phyloP scores from a whole-genome alignment of 768 basidiomycete species.

The Mycena kentingensis region DNA sequence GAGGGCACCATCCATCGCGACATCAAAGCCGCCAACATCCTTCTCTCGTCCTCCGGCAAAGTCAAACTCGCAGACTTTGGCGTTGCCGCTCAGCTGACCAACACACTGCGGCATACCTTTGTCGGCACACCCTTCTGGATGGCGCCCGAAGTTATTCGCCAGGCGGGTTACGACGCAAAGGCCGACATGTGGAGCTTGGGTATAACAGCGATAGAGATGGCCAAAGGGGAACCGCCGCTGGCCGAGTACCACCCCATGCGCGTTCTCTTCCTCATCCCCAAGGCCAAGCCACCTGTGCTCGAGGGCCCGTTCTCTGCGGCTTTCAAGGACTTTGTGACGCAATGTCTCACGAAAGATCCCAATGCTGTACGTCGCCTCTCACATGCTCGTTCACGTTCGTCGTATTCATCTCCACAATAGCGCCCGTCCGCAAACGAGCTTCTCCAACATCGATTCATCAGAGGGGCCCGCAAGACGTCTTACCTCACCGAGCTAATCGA shows the following conservation, averaged over 20 bases:
- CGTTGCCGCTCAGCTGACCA: slow-evolving; percentile 95
- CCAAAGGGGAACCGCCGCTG: slow-evolving; percentile 93
- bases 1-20: slow-evolving; percentile 98
- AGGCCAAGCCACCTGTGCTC: slow-evolving; percentile 88
- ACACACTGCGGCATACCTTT: slow-evolving; percentile 92
- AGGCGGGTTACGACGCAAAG: slow-evolving; percentile 93
- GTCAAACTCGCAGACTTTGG: slow-evolving; percentile 99
- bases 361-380: slow-evolving; percentile 51
- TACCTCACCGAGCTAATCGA: slow-evolving; percentile 88
- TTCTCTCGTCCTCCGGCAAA: slow-evolving; percentile 86
- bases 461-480: slow-evolving; percentile 77
- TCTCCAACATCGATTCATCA: slow-evolving; percentile 92
- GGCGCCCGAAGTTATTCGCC: slow-evolving; percentile 98
- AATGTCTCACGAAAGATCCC: slow-evolving; percentile 94
- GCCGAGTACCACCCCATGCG: slow-evolving; percentile 99
- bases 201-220: slow-evolving; percentile 98
- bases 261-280: slow-evolving; percentile 96
- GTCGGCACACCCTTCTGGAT: slow-evolving; percentile 98
- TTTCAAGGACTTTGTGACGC: slow-evolving; percentile 91
- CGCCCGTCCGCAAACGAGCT: slow-evolving; percentile 91
- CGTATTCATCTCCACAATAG: slow-evolving; percentile 49
- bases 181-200: slow-evolving; percentile 99
- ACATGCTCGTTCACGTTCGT: slow-evolving; percentile 12
- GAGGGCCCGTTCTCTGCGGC: slow-evolving; percentile 82
- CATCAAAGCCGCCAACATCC: slow-evolving; percentile 97